Evolutionary conservation across 2,329 filamentous ascomycete species (phyloP).

Genomic region (Colletotrichum tamarilloi): DNA sequence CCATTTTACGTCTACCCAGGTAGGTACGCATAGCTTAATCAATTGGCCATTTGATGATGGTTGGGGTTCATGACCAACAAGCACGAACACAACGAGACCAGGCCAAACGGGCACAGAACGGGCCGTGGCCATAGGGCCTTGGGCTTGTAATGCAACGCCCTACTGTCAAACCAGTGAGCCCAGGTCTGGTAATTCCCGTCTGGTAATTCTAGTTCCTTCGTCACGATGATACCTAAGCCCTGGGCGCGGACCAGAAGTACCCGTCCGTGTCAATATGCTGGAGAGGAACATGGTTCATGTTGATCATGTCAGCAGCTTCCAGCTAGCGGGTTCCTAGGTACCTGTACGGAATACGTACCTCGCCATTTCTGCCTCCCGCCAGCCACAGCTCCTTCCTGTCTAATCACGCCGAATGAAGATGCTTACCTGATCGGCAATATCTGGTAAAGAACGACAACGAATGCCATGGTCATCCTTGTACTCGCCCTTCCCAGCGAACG

Average conservation of each 20-base stretch:
- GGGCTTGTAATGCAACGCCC: constrained; percentile 27
- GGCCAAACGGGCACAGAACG: constrained; percentile 32
- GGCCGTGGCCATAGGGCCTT: constrained; percentile 25
- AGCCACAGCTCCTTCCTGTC: too few relatives aligned
- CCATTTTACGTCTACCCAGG: not conserved
- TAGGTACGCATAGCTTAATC: not conserved
- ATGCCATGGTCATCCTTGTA: not conserved
- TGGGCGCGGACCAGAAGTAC: not conserved
- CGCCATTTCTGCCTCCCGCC: too few relatives aligned
- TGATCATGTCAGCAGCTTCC: too few relatives aligned
- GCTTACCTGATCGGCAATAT: too few relatives aligned
- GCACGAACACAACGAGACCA: constrained; percentile 23
- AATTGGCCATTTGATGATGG: constrained; percentile 13
- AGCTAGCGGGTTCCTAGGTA: too few relatives aligned
- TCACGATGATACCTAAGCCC: constrained; percentile 3
- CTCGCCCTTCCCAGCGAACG: not conserved
- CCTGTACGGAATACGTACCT: too few relatives aligned
- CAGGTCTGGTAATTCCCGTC: constrained; percentile 2
- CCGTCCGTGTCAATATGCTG: not conserved
- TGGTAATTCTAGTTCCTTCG: not conserved
- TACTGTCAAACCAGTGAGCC: constrained; percentile 22
- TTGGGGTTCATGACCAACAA: constrained; percentile 21
- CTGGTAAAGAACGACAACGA: too few relatives aligned
- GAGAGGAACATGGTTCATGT: too few relatives aligned
- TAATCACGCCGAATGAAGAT: too few relatives aligned